Evolutionary conservation across 495 filamentous ascomycete genomes (phyloP), one percentile per base, ranked within the genome.

Genomic region (Aspergillus conjunctus): DNA sequence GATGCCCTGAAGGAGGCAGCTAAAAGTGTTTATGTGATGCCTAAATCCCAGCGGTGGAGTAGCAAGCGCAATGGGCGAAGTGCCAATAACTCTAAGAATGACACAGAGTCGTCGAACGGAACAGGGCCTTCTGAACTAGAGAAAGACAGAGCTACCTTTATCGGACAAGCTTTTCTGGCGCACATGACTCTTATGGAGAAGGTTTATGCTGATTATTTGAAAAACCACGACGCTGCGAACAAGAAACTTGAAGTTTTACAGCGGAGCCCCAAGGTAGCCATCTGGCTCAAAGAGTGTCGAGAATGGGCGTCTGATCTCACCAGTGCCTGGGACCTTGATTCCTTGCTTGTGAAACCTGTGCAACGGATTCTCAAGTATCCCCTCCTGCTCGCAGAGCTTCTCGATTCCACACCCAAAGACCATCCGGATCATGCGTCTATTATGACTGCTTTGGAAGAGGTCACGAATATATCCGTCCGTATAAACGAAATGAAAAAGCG

Each of bases 401-500:
- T 93, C 22, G 87, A 93, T 56, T 82, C 84, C 44, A 98, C 95
- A 0, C 87, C 91, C 0, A 73, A 74, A 10, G 86, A 90, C 54
- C 94, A 99, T 67, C 91, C 93, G 0, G 94, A 99, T 71, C 85
- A 84, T 50, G 77, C 79, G 10, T 75, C 85, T 39, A 81, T 98
- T 34, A 73, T 85, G 49, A 74, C 75, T 37, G 90, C 91, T 5
- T 74, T 82, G 12, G 76, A 82, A 33, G 81, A 85, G 51, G 81
- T 94, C 53, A 87, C 86, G 20, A 83, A 82, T 12, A 85, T 93
- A 45, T 87, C 90, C 39, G 81, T 88, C 32, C 87, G 92, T 22
- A 97, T 98, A 67, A 95, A 98, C 76, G 91, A 93, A 60, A 82
- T 91, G 63, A 97, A 97, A 73, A 92, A 91, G 71, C 89, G 93